Conservation (phyloP, 306 rosid genomes). For the Astragalus membranaceus region DNA sequence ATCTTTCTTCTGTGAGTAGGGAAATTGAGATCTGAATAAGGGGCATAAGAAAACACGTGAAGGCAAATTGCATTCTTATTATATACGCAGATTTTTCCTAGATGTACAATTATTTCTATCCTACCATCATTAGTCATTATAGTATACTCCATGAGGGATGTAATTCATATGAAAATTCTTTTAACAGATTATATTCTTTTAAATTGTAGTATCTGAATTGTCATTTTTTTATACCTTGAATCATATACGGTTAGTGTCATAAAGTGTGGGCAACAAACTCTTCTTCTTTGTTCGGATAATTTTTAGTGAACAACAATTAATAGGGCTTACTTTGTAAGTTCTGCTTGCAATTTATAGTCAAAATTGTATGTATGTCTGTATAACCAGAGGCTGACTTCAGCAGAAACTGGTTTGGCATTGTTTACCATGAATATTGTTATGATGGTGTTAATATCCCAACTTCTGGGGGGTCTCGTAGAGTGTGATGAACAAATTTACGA, state of each 20-base stretch:
- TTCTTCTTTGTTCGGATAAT: neutral
- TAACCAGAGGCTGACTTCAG: neutral
- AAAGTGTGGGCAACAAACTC: neutral
- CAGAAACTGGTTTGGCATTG: neutral
- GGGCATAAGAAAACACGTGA: conserved; percentile 12
- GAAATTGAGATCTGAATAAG: conserved; percentile 11
- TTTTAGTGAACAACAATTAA: neutral
- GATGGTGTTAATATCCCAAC: neutral
- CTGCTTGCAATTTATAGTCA: neutral
- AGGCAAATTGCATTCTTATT: neutral
- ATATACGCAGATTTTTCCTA: conserved; percentile 6
- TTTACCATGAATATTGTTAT: neutral
- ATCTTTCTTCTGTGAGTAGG: conserved; percentile 10
- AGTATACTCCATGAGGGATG: conserved; percentile 18
- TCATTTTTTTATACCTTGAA: neutral
- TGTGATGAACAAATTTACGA: neutral
- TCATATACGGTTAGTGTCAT: neutral
- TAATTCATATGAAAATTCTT: conserved; percentile 31
- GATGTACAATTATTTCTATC: neutral
- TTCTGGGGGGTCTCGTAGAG: neutral
- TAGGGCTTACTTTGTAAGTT: neutral
- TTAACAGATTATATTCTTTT: conserved; percentile 19
- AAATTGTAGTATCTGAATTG: neutral
- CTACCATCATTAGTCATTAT: neutral
- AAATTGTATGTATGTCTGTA: neutral